phyloP scores from a whole-genome alignment of 2,329 filamentous ascomycete genomes.

The Dothidotthia symphoricarpi region DNA sequence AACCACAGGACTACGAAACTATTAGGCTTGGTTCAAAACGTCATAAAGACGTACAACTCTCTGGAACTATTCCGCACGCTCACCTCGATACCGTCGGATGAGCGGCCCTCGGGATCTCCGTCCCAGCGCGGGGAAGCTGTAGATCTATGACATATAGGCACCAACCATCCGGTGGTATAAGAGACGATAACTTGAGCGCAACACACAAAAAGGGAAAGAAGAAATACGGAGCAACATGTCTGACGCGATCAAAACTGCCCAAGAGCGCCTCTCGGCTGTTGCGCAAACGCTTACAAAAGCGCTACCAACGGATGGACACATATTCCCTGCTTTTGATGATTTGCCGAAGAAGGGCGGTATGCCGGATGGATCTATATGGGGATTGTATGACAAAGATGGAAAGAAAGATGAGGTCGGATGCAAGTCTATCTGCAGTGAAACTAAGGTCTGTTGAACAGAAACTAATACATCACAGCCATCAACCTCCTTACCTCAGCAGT shows the following conservation, averaged over 20 bases:
- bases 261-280: slow-evolving; percentile 15
- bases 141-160: no score
- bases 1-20: no score
- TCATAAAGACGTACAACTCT: no score
- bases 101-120: no score
- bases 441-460: background rate
- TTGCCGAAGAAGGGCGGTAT: slow-evolving; percentile 31
- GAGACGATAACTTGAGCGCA: no score
- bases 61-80: no score
- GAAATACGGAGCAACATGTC: slow-evolving; percentile 5
- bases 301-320: slow-evolving; percentile 11
- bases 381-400: slow-evolving; percentile 35
- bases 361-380: slow-evolving; percentile 38
- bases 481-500: slow-evolving; percentile 52
- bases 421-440: slow-evolving; percentile 28
- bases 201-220: background rate
- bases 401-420: slow-evolving; percentile 55
- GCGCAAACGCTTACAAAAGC: slow-evolving; percentile 10
- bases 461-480: slow-evolving; percentile 17
- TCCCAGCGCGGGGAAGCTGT: no score
- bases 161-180: no score
- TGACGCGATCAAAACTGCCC: slow-evolving; percentile 9
- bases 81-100: no score
- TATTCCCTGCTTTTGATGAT: slow-evolving; percentile 36
- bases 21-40: no score